Base-by-base conservation (phyloP, 345 rosid genomes). In the Laguncularia racemosa region DNA sequence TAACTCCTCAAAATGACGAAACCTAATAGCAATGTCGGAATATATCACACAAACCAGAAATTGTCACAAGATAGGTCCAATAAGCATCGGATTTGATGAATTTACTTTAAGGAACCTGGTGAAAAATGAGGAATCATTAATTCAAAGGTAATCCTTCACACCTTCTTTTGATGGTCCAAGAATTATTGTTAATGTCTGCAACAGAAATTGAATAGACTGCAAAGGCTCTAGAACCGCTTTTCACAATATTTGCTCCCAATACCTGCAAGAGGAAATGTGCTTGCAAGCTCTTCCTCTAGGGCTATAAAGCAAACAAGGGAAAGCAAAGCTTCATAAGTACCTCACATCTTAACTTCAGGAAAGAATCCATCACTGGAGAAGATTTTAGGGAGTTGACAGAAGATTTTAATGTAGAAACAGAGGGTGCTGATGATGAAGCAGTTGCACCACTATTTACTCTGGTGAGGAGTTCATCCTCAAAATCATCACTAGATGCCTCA, bases 131-230 rank as follows among this genome's bases (percentile, higher is more conserved):
- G 7, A 49, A 20, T 16, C n/a, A 55, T 21, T 56, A 65, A n/a
- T 44, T 58, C 53, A 52, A 16, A 65, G 52, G 52, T 63, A 58
- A 63, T 50, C 18, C 50, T 51, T 48, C 17, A 57, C 71, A 93
- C 99, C 99, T 95, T 85, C 99, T 78, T 85, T 95, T 95, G 81
- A 95, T 86, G 19, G 97, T 90, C 99, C 99, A 95, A 70, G 85
- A 75, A 75, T 88, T 83, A 63, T 71, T 82, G 68, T 82, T 81
- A 66, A 78, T 84, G 75, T 90, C 97, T 20, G 96, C 77, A 59
- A 88, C 99, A 56, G 99, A 77, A 71, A 95, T 64, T 60, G 97
- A 90, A 70, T 95, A 95, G 60, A 95, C 97, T 38, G 99, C 85
- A 80, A 95, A 90, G 44, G 80, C 88, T 75, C 65, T 90, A 48